A percentile compares a stretch with the other conserved stretches of the same genome.
Evolutionary conservation across 2,329 filamentous ascomycete species (phyloP).

Genomic region (Monilinia fructicola): DNA sequence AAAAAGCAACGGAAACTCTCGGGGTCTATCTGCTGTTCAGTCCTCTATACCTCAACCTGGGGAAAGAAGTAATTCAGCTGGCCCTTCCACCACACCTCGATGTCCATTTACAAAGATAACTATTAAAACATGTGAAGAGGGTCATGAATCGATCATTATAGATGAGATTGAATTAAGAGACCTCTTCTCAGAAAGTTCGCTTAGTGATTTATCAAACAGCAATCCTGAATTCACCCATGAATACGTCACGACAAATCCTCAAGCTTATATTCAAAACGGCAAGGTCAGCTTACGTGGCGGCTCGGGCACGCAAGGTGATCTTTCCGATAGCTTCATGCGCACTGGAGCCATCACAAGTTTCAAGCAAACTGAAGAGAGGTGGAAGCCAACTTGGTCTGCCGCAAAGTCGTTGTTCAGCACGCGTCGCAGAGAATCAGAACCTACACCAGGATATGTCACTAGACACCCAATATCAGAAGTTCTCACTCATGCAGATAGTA

Average conservation of each 20-base stretch:
- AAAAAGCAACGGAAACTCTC: neutral
- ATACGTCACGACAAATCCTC: neutral
- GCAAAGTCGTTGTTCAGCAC: constrained; percentile 3
- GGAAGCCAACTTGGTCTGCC: constrained; percentile 18
- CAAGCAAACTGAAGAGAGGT: constrained; percentile 14
- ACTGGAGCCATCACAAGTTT: constrained; percentile 17
- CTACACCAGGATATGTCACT: neutral
- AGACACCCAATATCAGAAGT: neutral
- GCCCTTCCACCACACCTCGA: neutral
- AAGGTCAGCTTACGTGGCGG: constrained; percentile 14
- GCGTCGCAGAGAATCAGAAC: constrained; percentile 9
- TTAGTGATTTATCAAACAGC: neutral
- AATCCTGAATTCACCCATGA: neutral
- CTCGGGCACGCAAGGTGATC: neutral
- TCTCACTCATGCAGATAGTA: neutral
- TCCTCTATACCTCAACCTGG: neutral
- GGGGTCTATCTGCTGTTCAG: neutral
- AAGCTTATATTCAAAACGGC: neutral
- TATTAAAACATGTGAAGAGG: constrained; percentile 17
- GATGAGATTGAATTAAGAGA: constrained; percentile 12
- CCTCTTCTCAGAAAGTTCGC: neutral
- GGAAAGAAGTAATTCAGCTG: neutral
- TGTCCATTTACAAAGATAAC: constrained; percentile 7
- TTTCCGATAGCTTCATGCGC: neutral
- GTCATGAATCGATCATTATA: constrained; percentile 11